Percentiles rank a stretch among this genome's conserved stretches.
Conservation (phyloP, 2,329 filamentous ascomycete genomes). For the Esteya vermicola region DNA sequence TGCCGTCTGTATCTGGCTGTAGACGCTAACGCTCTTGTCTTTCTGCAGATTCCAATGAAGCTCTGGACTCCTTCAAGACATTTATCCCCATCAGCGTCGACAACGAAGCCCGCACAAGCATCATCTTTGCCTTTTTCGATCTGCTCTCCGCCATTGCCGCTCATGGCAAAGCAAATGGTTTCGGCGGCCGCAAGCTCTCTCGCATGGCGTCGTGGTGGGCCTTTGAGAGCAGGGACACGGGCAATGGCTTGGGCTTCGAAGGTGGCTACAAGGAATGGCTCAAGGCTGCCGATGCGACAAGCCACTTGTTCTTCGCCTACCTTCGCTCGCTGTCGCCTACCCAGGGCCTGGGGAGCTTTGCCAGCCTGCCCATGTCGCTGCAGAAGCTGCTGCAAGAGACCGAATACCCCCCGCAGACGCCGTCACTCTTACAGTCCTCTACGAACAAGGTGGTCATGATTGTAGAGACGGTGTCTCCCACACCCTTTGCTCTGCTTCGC, state of each 20-base stretch:
- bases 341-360: slow-evolving; percentile 61
- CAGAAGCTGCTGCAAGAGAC: slow-evolving; percentile 85
- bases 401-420: slow-evolving; percentile 77
- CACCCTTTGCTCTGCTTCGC: slow-evolving; percentile 79
- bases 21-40: neutral
- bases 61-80: slow-evolving; percentile 84
- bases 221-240: slow-evolving; percentile 78
- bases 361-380: slow-evolving; percentile 74
- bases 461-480: slow-evolving; percentile 86
- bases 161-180: slow-evolving; percentile 82
- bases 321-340: slow-evolving; percentile 82
- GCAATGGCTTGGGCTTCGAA: slow-evolving; percentile 88
- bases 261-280: slow-evolving; percentile 85
- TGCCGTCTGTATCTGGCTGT: neutral
- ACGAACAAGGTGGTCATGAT: slow-evolving; percentile 94
- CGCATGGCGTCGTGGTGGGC: slow-evolving; percentile 98
- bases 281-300: slow-evolving; percentile 85
- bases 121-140: slow-evolving; percentile 95
- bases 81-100: slow-evolving; percentile 93
- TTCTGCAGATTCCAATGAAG: slow-evolving; percentile 68
- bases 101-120: slow-evolving; percentile 68
- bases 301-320: slow-evolving; percentile 96
- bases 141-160: slow-evolving; percentile 81
- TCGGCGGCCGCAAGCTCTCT: slow-evolving; percentile 86
- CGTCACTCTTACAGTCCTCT: slow-evolving; percentile 59